Evolutionary conservation across 306 rosid genomes (phyloP).

Genomic region (Glycine tomentella): DNA sequence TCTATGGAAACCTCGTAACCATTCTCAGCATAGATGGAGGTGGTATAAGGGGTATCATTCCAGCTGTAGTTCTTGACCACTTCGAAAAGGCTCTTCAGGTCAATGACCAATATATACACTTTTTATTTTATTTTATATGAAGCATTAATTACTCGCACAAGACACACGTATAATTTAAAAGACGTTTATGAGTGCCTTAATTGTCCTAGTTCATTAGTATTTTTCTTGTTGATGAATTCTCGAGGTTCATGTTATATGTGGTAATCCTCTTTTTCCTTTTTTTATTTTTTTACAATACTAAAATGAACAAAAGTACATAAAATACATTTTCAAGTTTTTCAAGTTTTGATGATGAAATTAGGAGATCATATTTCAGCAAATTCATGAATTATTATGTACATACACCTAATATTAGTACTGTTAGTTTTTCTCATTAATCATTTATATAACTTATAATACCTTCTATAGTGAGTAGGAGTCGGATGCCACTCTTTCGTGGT

Average conservation of each 20-base stretch:
- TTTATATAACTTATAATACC: too few species aligned
- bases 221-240: not conserved
- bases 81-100: conserved; percentile 49
- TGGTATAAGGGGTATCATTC: conserved; percentile 50
- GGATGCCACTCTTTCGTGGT: too few species aligned
- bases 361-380: not conserved
- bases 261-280: not conserved
- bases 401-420: too few species aligned
- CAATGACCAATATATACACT: not conserved
- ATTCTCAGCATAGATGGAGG: conserved; percentile 57
- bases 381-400: not conserved
- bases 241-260: too few species aligned
- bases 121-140: not conserved
- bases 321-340: too few species aligned
- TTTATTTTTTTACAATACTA: too few species aligned
- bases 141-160: not conserved
- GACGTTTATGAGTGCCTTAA: too few species aligned
- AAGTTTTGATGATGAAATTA: not conserved
- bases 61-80: conserved; percentile 20
- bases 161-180: not conserved
- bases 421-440: too few species aligned
- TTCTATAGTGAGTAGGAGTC: too few species aligned
- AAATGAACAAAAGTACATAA: too few species aligned
- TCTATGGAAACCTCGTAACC: conserved; percentile 33
- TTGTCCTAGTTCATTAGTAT: too few species aligned